Conservation (phyloP, 768 basidiomycete genomes). For the Cytidiella melzeri region DNA sequence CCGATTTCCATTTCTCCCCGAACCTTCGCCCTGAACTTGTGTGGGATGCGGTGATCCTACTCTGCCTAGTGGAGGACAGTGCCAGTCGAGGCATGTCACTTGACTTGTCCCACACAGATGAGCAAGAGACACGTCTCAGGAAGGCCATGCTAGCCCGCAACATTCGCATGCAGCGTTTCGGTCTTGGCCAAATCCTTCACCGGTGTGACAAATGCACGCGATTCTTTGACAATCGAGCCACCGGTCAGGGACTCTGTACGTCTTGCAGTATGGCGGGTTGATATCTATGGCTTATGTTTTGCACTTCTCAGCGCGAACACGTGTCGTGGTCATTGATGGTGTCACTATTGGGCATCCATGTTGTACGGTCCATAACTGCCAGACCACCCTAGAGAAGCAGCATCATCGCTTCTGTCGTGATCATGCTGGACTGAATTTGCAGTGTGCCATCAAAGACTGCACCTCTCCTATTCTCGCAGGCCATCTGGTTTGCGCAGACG, state of each 20-base stretch:
- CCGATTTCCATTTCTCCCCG: too few relatives aligned
- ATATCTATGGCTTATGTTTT: too few relatives aligned
- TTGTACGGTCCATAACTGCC: constrained; percentile 18
- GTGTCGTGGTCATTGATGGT: constrained; percentile 20
- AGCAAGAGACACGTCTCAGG: too few relatives aligned
- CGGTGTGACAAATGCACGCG: constrained; percentile 24
- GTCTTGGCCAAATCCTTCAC: too few relatives aligned
- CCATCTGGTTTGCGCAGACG: not conserved
- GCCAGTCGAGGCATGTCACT: too few relatives aligned
- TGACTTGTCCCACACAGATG: too few relatives aligned
- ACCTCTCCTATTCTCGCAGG: constrained; percentile 1
- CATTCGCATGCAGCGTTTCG: too few relatives aligned
- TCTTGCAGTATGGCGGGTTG: not conserved
- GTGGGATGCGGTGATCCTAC: constrained; percentile 12
- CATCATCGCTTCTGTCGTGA: too few relatives aligned
- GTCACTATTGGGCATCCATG: constrained; percentile 23
- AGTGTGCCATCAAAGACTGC: constrained; percentile 15
- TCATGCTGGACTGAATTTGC: too few relatives aligned
- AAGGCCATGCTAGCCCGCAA: too few relatives aligned
- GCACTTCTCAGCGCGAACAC: constrained; percentile 1
- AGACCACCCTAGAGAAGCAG: constrained; percentile 3
- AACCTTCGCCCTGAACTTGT: constrained; percentile 1
- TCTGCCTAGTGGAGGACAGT: too few relatives aligned
- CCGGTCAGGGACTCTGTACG: constrained; percentile 5
- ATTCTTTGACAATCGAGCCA: constrained; percentile 8